phyloP scores from a whole-genome alignment of 352 stramenopile genomes.

The Phytophthora ramorum region DNA sequence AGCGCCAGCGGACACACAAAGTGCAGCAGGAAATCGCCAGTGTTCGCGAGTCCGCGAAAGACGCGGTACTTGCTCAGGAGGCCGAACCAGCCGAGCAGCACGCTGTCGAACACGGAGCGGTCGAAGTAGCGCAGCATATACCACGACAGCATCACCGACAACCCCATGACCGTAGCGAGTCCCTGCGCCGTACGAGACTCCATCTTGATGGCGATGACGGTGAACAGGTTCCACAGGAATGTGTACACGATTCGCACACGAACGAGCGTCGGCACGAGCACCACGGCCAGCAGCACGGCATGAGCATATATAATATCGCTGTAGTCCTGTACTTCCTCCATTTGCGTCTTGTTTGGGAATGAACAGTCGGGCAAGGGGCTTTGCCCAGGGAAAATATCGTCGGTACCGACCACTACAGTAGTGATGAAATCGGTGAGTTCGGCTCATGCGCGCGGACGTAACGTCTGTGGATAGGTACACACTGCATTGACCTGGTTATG shows the following conservation, averaged over 20 bases:
- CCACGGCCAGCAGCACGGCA: slow-evolving; percentile 19
- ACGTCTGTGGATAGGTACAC: slow-evolving; percentile 24
- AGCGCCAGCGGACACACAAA: slow-evolving; percentile 32
- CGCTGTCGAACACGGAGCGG: slow-evolving; percentile 36
- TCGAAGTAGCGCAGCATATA: slow-evolving; percentile 42
- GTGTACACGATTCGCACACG: slow-evolving; percentile 34
- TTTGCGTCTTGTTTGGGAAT: slow-evolving; percentile 20
- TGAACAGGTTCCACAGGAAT: slow-evolving; percentile 35
- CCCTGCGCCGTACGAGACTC: slow-evolving; percentile 31
- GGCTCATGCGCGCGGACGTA: background rate
- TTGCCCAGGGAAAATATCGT: slow-evolving; percentile 3
- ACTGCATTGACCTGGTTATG: slow-evolving; percentile 19
- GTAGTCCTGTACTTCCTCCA: slow-evolving; percentile 17
- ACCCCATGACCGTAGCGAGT: slow-evolving; percentile 34
- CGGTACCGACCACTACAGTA: slow-evolving; percentile 4
- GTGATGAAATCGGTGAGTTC: slow-evolving; percentile 25
- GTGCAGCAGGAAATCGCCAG: slow-evolving; percentile 36
- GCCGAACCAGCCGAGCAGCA: slow-evolving; percentile 47
- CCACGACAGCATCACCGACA: slow-evolving; percentile 47
- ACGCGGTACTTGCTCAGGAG: slow-evolving; percentile 37
- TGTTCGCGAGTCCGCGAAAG: slow-evolving; percentile 26
- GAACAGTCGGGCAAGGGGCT: background rate
- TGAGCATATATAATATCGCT: slow-evolving; percentile 26
- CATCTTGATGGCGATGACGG: slow-evolving; percentile 30
- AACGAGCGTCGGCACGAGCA: slow-evolving; percentile 31